phyloP scores from a whole-genome alignment of 441 rosid genomes.

The Flueggea neowawraea region DNA sequence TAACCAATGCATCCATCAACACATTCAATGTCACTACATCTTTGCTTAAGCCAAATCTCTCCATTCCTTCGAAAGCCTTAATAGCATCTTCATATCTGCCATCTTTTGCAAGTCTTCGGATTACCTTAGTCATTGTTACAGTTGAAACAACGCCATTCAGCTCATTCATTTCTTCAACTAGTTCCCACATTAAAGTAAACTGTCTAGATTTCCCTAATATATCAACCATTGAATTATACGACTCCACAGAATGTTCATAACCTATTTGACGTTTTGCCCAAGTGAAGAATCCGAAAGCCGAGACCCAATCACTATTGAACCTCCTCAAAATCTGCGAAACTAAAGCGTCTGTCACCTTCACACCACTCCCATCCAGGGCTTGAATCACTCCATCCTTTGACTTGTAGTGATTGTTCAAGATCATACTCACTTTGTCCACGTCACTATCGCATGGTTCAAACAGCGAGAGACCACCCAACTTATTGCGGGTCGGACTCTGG shows the following conservation, averaged over 20 bases:
- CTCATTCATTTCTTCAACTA: conserved; percentile 49
- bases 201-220: conserved; percentile 49
- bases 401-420: conserved; percentile 36
- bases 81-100: conserved; percentile 52
- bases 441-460: conserved; percentile 19
- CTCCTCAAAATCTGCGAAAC: conserved; percentile 53
- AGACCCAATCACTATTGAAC: conserved; percentile 54
- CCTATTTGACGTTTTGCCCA: conserved; percentile 81
- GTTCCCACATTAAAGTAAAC: conserved; percentile 59
- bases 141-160: conserved; percentile 42
- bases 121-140: conserved; percentile 54
- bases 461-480: no score
- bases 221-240: conserved; percentile 65
- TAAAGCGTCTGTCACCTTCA: conserved; percentile 34
- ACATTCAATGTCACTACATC: conserved; percentile 44
- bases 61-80: conserved; percentile 53
- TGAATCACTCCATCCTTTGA: conserved; percentile 34
- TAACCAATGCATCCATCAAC: conserved; percentile 73
- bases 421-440: conserved; percentile 40
- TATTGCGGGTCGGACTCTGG: no score
- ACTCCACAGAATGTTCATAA: conserved; percentile 40
- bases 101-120: conserved; percentile 63
- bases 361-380: conserved; percentile 32
- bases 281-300: conserved; percentile 56
- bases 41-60: conserved; percentile 40